Base-by-base conservation (phyloP, 257 asterid species). In the Penstemon barbatus region DNA sequence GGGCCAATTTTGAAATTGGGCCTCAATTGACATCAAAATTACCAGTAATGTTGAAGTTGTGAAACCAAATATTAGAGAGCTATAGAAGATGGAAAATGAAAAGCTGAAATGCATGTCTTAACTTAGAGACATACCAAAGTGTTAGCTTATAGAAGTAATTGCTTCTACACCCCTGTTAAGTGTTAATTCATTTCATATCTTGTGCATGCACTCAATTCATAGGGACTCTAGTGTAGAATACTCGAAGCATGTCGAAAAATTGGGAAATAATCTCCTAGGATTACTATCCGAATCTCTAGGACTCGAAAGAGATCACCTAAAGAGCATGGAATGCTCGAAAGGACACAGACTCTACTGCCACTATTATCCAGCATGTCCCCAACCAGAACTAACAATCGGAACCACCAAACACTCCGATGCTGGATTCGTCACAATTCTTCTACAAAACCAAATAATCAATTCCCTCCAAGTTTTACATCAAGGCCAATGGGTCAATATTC, bases 351-450 rank as follows among this genome's bases (percentile, higher is more conserved):
- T 72, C 4, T 6, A 36, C 8, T n/a, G 61, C 40, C 71, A 72
- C 61, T 72, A 72, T 63, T 72, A 63, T 57, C 76, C 76, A 0
- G 36, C 76, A 37, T 72, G 76, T 40, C 76, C 76, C 3, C 71
- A 72, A n/a, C 76, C 76, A 7, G 61, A 72, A 18, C 60, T 72
- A 25, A 42, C 71, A 0, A 43, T 64, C 8, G 76, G 76, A 53
- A 64, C 43, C 6, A 1, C 40, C 58, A 64, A 72, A 33, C 76
- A 72, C 33, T 45, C 71, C 6, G 76, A 72, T 46, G 60, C 55
- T 3, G 76, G 64, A 13, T 72, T 72, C 64, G 71, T 72, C 25
- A 63, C 71, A 11, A 64, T 72, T 36, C 71, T 72, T 38, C 61
- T 55, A 11, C 76, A 64, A 72, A 57, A 56, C 46, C 60, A 72